phyloP scores from a whole-genome alignment of 192 early-diverging fungal genomes.

The Chytriomyces confervae region DNA sequence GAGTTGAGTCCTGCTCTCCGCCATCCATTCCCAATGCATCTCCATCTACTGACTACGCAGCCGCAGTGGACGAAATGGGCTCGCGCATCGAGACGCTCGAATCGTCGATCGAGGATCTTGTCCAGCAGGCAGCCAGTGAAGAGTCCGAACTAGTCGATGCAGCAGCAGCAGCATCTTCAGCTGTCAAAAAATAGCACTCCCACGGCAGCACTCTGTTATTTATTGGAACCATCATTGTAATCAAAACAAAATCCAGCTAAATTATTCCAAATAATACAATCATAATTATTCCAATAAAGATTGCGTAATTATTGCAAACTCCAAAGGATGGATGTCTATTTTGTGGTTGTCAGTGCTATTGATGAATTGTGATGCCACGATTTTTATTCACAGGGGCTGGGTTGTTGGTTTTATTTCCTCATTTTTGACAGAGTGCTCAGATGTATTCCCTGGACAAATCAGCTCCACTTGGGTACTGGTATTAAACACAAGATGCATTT shows the following conservation, averaged over 20 bases:
- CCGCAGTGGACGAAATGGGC: constrained; percentile 47
- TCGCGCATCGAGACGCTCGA: constrained; percentile 40
- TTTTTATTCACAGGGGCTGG: no score
- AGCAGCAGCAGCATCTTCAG: not conserved
- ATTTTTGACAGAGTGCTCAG: no score
- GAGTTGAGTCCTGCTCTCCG: constrained; percentile 25
- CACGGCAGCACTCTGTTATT: no score
- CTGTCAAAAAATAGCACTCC: constrained; percentile 1
- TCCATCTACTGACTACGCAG: not conserved
- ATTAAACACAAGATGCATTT: no score
- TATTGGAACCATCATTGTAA: no score
- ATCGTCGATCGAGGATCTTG: constrained; percentile 37
- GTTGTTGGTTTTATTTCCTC: no score
- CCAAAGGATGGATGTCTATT: not conserved
- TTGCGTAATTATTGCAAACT: not conserved
- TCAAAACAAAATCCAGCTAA: no score
- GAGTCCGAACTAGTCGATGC: not conserved
- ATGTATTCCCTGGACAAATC: no score
- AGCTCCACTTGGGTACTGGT: no score
- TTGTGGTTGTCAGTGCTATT: no score
- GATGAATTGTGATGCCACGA: no score
- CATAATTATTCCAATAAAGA: constrained; percentile 8
- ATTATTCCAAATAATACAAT: no score
- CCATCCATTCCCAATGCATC: not conserved
- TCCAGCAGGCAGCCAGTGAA: constrained; percentile 17